These are phyloP conservation scores for Iris macrosiphon DNA, from an alignment of 106 monocot genomes.

Conservation along the genomic window DNA sequence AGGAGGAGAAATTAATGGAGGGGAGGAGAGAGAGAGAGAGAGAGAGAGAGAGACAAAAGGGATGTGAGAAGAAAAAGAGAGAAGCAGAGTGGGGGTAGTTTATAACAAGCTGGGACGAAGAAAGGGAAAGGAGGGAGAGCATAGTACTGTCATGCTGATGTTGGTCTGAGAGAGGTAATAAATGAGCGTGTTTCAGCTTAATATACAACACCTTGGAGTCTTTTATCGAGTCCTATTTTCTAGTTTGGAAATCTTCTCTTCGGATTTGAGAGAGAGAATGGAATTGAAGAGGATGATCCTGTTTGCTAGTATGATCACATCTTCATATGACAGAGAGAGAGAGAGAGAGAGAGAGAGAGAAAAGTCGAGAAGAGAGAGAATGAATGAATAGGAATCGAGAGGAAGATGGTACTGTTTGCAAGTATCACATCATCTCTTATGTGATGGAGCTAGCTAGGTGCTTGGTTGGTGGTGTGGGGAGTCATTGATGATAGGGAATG, in stretches of 20 bases:
- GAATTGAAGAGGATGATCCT: no score
- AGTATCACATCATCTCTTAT: neutral
- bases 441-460: no score
- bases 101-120: neutral
- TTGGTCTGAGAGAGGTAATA: conserved; percentile 6
- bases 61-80: neutral
- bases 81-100: neutral
- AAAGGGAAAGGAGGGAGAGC: conserved; percentile 1
- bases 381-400: no score
- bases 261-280: no score
- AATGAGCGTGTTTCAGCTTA: conserved; percentile 3
- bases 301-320: no score
- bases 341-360: conserved; percentile 9
- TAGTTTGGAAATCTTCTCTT: no score
- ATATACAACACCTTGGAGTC: no score
- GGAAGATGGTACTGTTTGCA: no score
- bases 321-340: no score
- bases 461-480: neutral
- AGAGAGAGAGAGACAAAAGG: conserved; percentile 1
- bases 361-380: neutral
- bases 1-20: neutral
- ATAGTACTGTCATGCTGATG: neutral
- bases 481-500: neutral
- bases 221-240: no score
- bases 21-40: neutral